phyloP scores from a whole-genome alignment of 371 early-diverging fungal genomes.

The Dinochytrium kinnereticum region DNA sequence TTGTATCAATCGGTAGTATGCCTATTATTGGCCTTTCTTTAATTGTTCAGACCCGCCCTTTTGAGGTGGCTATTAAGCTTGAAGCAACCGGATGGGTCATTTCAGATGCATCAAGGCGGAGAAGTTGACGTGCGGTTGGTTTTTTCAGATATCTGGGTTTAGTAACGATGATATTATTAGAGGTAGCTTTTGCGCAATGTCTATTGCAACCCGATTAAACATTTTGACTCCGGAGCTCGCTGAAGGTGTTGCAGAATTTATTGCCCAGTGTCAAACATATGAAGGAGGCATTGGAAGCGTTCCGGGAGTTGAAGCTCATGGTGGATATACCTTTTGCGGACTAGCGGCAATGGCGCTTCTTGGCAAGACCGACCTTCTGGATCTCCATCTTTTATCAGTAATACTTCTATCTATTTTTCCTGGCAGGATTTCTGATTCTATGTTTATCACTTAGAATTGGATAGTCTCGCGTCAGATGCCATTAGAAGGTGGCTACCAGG shows the following conservation, averaged over 20 bases:
- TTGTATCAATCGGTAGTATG: constrained; percentile 57
- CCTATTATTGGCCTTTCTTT: not conserved
- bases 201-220: constrained; percentile 77
- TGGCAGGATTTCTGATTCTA: not conserved
- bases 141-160: constrained; percentile 15
- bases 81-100: constrained; percentile 91
- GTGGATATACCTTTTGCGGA: constrained; percentile 96
- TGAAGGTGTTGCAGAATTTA: constrained; percentile 71
- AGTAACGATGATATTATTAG: constrained; percentile 49
- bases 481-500: constrained; percentile 95
- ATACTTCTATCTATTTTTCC: no score
- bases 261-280: constrained; percentile 85
- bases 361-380: constrained; percentile 62
- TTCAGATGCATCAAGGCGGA: constrained; percentile 88
- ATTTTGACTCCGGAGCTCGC: constrained; percentile 81
- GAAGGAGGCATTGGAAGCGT: constrained; percentile 94
- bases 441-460: constrained; percentile 63
- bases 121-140: constrained; percentile 86
- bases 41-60: constrained; percentile 58
- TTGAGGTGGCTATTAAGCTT: constrained; percentile 77
- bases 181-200: constrained; percentile 90
- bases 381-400: constrained; percentile 68
- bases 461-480: constrained; percentile 79
- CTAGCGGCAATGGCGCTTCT: constrained; percentile 87
- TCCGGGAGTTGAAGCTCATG: constrained; percentile 95